Evolutionary conservation across 2,329 filamentous ascomycete genomes (phyloP), one percentile per base, ranked within the genome.

Genomic region (Aspergillus ruber): DNA sequence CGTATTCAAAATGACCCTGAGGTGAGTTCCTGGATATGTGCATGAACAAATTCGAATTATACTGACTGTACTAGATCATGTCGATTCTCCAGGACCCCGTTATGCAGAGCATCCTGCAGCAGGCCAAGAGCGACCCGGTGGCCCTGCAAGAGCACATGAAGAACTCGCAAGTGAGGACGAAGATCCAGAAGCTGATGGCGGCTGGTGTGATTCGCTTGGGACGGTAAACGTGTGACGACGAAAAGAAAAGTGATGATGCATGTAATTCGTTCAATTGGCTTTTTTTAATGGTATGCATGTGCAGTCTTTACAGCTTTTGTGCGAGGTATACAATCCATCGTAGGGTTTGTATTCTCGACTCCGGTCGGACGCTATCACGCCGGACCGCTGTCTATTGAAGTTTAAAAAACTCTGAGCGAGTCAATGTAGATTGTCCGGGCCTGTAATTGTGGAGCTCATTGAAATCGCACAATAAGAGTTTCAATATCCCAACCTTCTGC

Each of bases 91-190:
- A 90, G 69, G 93, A 98, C 65, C 93, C 93, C 13, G 85, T 98
- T 65, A 97, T 98, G 91, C 90, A 98, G 74, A 86, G 86, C 56
- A 96, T 96, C 57, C 81, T 97, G 48, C 90, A 97, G 69, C 93
- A 98, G 74, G 93, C 93, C 41, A 95, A 97, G 78, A 83, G 82
- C 47, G 88, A 98, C 63, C 93, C 93, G 15, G 86, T 86, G 43
- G 93, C 93, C 41, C 81, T 98, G 53, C 86, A 94, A 67, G 91
- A 98, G 70, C 94, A 98, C 72, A 95, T 98, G 88, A 88, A 84
- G 76, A 98, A 97, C 75, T 81, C 89, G 0, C 80, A 78, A 49
- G 87, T 98, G 58, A 80, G 84, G 50, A 81, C 81, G 60, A 95
- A 96, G 80, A 86, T 98, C 55, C 89, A 96, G 77, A 96, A 96